These are phyloP conservation scores for Gentiana straminea DNA, from an alignment of 257 asterid species.

Conservation along the genomic window DNA sequence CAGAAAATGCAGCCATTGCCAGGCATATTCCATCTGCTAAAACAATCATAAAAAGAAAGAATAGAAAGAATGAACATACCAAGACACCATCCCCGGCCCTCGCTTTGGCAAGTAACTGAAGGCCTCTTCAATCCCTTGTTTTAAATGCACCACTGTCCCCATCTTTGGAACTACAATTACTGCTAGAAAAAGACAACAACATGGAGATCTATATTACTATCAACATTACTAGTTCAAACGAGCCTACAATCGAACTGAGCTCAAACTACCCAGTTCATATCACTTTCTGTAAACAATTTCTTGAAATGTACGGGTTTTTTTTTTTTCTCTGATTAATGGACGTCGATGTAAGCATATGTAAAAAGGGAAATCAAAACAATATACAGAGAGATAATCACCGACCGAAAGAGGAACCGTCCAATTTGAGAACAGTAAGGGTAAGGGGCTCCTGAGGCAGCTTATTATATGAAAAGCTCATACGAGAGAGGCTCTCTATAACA, in stretches of 20 bases:
- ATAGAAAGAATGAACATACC: constrained; percentile 30
- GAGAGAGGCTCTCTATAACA: constrained; percentile 9
- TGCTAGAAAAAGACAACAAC: constrained; percentile 11
- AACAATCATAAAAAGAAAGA: background rate
- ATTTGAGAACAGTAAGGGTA: constrained; percentile 52
- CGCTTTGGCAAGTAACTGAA: constrained; percentile 56
- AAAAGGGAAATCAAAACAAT: background rate
- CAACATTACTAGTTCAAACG: too few species aligned
- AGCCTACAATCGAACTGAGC: too few species aligned
- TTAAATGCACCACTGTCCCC: constrained; percentile 66
- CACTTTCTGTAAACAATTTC: too few species aligned
- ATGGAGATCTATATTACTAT: too few species aligned
- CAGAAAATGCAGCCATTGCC: too few species aligned
- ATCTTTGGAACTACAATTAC: constrained; percentile 54
- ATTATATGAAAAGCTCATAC: constrained; percentile 32
- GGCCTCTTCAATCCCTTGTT: constrained; percentile 66
- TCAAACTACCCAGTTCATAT: too few species aligned
- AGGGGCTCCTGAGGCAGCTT: constrained; percentile 50
- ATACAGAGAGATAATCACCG: background rate
- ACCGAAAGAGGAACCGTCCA: constrained; percentile 80
- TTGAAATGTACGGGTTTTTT: too few species aligned
- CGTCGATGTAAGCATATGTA: too few species aligned
- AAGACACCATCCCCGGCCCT: constrained; percentile 63
- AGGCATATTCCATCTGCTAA: too few species aligned
- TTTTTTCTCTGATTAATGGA: too few species aligned